Evolutionary conservation across 163 green algal species (phyloP), one percentile per base, ranked within the genome.

Genomic region (Chlamydomonas reinhardtii): DNA sequence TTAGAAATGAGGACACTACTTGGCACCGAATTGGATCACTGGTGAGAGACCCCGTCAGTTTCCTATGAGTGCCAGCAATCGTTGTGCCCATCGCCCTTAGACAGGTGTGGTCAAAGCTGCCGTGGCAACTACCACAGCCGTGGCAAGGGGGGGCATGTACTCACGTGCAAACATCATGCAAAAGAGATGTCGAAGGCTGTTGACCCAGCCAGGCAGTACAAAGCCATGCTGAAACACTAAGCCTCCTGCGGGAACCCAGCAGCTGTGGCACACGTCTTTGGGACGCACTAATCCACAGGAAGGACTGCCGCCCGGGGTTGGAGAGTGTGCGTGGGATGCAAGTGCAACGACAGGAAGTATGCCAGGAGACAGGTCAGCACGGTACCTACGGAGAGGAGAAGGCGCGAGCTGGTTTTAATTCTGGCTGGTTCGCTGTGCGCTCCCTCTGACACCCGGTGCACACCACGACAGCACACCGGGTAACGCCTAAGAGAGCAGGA

Each of bases 311-410:
- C 70, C 80, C 80, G 80, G 80, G 80, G 80, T 86, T 74, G 11
- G 20, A 80, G 80, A 79, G 80, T 86, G 80, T 86, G 80, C 80
- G 35, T 85, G 31, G 34, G 69, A 54, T n/a, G 39, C 39, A 5
- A 35, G 19, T 48, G 39, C 39, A 8, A 48, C 39, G 9, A 43
- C 25, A 48, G 29, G n/a, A 72, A 19, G 61, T 86, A 71, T 86
- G 70, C 80, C 80, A 86, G 80, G 70, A 86, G 80, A 86, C 80
- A 86, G 80, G 80, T 86, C 80, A 86, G 70, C 34, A 77, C 17
- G 6, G 64, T 37, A 20, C 80, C 80, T 86, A 86, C 70, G 6
- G 54, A 17, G 48, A 43, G 80, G 69, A 73, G 56, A 86, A 86
- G 56, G 80, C 56, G 37, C 48, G 32, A 25, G 32, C 69, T 86